Percentiles rank a stretch among this genome's conserved stretches.
Conservation (phyloP, 2,329 filamentous ascomycete genomes). For the Verticillium isaacii region DNA sequence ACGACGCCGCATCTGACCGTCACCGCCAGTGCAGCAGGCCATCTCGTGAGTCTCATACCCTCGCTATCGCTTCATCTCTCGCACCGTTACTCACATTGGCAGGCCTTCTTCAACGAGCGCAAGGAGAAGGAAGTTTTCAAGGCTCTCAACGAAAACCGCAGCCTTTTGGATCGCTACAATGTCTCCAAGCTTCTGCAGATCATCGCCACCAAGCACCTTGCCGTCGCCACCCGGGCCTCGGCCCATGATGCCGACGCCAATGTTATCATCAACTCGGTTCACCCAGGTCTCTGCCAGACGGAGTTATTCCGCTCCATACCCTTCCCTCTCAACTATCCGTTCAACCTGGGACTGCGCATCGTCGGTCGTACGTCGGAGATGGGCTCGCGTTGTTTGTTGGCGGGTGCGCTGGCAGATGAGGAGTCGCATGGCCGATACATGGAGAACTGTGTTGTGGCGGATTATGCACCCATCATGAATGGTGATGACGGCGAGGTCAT, state of each 20-base stretch:
- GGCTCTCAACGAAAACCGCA: constrained; percentile 20
- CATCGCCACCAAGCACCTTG: constrained; percentile 26
- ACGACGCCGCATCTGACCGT: background rate
- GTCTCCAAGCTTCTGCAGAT: constrained; percentile 28
- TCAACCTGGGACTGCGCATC: constrained; percentile 12
- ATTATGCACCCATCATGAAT: constrained; percentile 17
- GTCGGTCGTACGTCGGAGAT: constrained; percentile 32
- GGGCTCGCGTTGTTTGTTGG: constrained; percentile 32
- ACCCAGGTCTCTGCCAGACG: constrained; percentile 36
- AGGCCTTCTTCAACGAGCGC: constrained; percentile 28
- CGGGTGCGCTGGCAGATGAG: constrained; percentile 29
- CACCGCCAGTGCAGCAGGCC: background rate
- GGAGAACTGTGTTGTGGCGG: constrained; percentile 22
- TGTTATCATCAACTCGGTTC: constrained; percentile 32
- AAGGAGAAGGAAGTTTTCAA: constrained; percentile 25
- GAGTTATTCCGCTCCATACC: constrained; percentile 28
- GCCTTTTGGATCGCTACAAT: constrained; percentile 27
- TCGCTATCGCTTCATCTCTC: background rate
- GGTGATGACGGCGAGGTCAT: constrained; percentile 29
- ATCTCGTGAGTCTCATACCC: background rate
- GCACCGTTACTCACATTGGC: background rate
- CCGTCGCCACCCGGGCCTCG: constrained; percentile 22
- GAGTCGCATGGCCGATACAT: constrained; percentile 34
- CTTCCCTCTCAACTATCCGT: constrained; percentile 20
- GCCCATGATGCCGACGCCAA: constrained; percentile 24